A percentile compares a stretch with the other conserved stretches of the same genome.
Conservation (phyloP, 2,329 filamentous ascomycete genomes). For the Conoideocrella luteorostrata region DNA sequence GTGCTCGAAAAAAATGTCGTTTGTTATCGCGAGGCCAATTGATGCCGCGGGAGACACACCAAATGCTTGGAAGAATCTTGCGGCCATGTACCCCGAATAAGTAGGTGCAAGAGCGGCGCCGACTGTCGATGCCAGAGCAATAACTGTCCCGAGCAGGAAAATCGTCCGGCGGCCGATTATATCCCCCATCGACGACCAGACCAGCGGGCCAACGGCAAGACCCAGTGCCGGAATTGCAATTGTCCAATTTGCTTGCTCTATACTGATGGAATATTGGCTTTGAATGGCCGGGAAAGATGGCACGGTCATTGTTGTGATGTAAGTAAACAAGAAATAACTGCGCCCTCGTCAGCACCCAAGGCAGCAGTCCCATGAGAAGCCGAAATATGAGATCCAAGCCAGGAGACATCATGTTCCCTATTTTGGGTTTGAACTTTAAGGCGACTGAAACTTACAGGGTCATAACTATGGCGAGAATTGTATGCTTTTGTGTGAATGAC, state of each 20-base stretch:
- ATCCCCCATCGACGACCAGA: conserved; percentile 42
- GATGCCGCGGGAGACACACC: neutral
- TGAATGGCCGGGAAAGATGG: conserved; percentile 46
- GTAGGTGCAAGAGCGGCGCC: conserved; percentile 17
- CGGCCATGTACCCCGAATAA: neutral
- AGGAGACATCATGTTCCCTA: no score
- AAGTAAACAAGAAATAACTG: conserved; percentile 54
- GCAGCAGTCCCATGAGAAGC: no score
- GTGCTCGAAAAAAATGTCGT: neutral
- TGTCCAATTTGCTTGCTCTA: conserved; percentile 47
- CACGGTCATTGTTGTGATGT: conserved; percentile 50
- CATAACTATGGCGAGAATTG: conserved; percentile 46
- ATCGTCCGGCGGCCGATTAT: conserved; percentile 35
- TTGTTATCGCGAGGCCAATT: neutral
- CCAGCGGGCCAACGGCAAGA: conserved; percentile 42
- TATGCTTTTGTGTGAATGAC: conserved; percentile 38
- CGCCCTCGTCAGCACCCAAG: no score
- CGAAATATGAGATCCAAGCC: no score
- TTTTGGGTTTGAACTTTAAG: no score
- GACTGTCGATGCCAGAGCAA: conserved; percentile 25
- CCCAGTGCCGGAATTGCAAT: conserved; percentile 46
- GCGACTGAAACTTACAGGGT: conserved; percentile 41
- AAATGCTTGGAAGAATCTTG: neutral
- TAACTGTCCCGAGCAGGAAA: conserved; percentile 21
- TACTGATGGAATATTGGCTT: conserved; percentile 35